Conservation (phyloP, 768 basidiomycete species). For the Lyophyllum atratum region DNA sequence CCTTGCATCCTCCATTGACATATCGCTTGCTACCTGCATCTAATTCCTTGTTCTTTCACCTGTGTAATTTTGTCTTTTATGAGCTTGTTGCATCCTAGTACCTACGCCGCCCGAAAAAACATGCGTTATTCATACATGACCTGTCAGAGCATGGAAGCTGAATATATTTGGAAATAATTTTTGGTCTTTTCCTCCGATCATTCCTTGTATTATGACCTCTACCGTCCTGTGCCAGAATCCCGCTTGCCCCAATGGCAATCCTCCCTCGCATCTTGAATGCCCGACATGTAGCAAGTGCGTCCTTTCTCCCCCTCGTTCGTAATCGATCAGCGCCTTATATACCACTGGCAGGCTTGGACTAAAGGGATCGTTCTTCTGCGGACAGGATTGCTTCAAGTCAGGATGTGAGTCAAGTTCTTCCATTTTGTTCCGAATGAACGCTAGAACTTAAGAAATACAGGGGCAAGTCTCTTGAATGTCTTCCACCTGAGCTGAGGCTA, state of each 20-base stretch:
- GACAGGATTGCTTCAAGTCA: conserved; percentile 95
- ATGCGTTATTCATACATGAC: neutral
- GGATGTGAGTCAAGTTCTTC: conserved; percentile 64
- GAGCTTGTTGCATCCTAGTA: neutral
- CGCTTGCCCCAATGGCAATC: conserved; percentile 77
- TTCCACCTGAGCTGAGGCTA: neutral
- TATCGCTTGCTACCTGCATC: conserved; percentile 15
- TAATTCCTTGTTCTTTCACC: conserved; percentile 2
- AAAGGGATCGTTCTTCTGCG: conserved; percentile 86
- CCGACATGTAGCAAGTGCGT: conserved; percentile 91
- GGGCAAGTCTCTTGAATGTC: conserved; percentile 21
- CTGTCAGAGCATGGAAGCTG: neutral
- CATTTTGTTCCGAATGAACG: conserved; percentile 1
- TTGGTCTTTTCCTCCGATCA: conserved; percentile 6
- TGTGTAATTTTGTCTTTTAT: conserved; percentile 15
- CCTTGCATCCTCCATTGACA: conserved; percentile 22
- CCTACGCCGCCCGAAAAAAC: neutral
- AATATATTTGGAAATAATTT: conserved; percentile 3
- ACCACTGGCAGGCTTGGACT: conserved; percentile 64
- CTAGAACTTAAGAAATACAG: conserved; percentile 14
- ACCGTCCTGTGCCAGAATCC: conserved; percentile 65
- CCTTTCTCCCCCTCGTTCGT: conserved; percentile 3
- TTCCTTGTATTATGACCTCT: conserved; percentile 19
- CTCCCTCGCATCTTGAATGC: conserved; percentile 85
- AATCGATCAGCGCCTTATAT: conserved; percentile 13